phyloP scores from a whole-genome alignment of 2,329 filamentous ascomycete species.

The Cordyceps tenuipes region DNA sequence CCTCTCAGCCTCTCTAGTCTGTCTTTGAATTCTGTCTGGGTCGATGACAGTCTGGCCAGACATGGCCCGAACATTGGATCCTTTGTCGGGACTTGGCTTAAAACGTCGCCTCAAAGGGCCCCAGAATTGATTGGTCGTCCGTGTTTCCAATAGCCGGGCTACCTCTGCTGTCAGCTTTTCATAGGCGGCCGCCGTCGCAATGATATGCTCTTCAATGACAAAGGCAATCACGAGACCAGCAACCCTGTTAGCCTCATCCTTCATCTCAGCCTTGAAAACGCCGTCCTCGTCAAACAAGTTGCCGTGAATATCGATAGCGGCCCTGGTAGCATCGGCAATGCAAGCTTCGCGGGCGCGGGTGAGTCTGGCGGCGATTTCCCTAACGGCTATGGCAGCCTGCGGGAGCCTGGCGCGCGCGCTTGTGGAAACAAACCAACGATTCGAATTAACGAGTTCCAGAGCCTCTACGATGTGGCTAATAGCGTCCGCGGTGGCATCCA shows the following conservation, averaged over 20 bases:
- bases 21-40: conserved; percentile 10
- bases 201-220: conserved; percentile 38
- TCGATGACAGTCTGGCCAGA: conserved; percentile 18
- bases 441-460: conserved; percentile 21
- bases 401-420: conserved; percentile 18
- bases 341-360: conserved; percentile 20
- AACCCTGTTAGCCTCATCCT: conserved; percentile 21
- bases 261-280: conserved; percentile 22
- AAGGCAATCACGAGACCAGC: conserved; percentile 36
- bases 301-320: conserved; percentile 29
- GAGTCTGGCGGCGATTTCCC: conserved; percentile 20
- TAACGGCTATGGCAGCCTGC: conserved; percentile 15
- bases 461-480: conserved; percentile 15
- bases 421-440: conserved; percentile 22
- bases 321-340: conserved; percentile 28
- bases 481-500: conserved; percentile 15
- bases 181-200: conserved; percentile 18
- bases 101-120: conserved; percentile 31
- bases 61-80: conserved; percentile 16
- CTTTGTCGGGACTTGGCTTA: conserved; percentile 21
- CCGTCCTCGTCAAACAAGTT: conserved; percentile 35
- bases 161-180: conserved; percentile 30
- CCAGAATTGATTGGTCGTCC: conserved; percentile 32
- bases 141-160: conserved; percentile 26
- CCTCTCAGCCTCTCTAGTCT: neutral